A percentile compares a stretch with the other conserved stretches of the same genome.
Evolutionary conservation across 1,284 basidiomycete genomes (phyloP).

Genomic region (Mycosarcoma maydis): DNA sequence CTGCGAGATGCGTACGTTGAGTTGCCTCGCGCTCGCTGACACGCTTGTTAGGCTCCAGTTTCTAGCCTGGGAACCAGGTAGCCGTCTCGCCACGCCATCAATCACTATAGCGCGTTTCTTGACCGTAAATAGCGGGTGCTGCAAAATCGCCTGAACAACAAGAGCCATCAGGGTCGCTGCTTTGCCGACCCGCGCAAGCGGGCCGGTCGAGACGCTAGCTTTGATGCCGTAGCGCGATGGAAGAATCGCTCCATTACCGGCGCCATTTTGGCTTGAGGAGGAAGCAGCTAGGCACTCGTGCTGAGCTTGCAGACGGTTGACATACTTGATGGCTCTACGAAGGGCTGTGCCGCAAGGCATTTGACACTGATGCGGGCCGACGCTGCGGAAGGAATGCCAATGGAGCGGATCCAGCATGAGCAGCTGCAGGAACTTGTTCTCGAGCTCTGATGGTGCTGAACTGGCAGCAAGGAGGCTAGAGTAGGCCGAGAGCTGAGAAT

Average conservation of each 20-base stretch:
- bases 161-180: constrained; percentile 9
- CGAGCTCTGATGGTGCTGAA: constrained; percentile 19
- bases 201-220: not conserved
- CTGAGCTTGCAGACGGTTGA: constrained; percentile 21
- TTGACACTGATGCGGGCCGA: not conserved
- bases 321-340: constrained; percentile 30
- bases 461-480: not conserved
- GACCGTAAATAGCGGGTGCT: constrained; percentile 7
- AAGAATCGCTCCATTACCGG: not conserved
- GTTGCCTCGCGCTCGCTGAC: constrained; percentile 65
- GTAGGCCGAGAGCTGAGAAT: constrained; percentile 11
- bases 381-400: constrained; percentile 54
- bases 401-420: constrained; percentile 50
- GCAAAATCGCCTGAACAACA: constrained; percentile 9
- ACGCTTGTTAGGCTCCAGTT: constrained; percentile 7
- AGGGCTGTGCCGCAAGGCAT: constrained; percentile 21
- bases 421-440: constrained; percentile 34
- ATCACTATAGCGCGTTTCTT: constrained; percentile 8
- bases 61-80: constrained; percentile 1
- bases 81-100: constrained; percentile 8
- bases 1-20: constrained; percentile 67
- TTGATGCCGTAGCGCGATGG: no score
- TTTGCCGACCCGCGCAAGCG: not conserved
- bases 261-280: not conserved
- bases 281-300: not conserved